phyloP scores from a whole-genome alignment of 1,139 yeast species.

The Zhuliangozyma blackwelliae region DNA sequence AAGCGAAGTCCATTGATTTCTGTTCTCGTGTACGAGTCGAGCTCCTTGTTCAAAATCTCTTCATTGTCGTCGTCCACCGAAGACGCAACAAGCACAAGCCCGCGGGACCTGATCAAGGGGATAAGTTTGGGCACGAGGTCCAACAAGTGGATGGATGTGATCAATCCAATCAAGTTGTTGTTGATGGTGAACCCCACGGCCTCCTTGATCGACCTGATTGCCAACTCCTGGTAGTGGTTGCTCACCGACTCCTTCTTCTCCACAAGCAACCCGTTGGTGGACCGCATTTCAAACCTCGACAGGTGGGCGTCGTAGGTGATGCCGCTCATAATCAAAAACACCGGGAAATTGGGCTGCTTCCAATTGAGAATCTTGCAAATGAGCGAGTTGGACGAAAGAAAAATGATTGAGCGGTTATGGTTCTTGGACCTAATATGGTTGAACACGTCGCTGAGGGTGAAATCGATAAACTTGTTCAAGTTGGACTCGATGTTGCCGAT shows the following conservation, averaged over 20 bases:
- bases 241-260: constrained; percentile 10
- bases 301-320: constrained; percentile 35
- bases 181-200: constrained; percentile 65
- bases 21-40: constrained; percentile 41
- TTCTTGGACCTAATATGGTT: constrained; percentile 61
- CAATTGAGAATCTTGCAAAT: constrained; percentile 91
- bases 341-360: constrained; percentile 98
- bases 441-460: constrained; percentile 66
- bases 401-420: constrained; percentile 57
- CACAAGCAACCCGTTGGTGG: constrained; percentile 40
- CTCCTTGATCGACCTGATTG: constrained; percentile 44
- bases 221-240: constrained; percentile 33
- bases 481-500: constrained; percentile 45
- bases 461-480: constrained; percentile 73
- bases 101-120: constrained; percentile 73
- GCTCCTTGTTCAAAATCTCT: constrained; percentile 25
- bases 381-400: constrained; percentile 80
- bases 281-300: constrained; percentile 33
- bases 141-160: constrained; percentile 68
- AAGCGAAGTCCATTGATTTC: constrained; percentile 76
- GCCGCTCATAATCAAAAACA: constrained; percentile 76
- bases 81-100: constrained; percentile 76
- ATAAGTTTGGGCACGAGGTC: constrained; percentile 71
- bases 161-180: constrained; percentile 81
- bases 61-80: constrained; percentile 31